Conservation (phyloP, 495 filamentous ascomycete genomes). For the Penicillium parvum region DNA sequence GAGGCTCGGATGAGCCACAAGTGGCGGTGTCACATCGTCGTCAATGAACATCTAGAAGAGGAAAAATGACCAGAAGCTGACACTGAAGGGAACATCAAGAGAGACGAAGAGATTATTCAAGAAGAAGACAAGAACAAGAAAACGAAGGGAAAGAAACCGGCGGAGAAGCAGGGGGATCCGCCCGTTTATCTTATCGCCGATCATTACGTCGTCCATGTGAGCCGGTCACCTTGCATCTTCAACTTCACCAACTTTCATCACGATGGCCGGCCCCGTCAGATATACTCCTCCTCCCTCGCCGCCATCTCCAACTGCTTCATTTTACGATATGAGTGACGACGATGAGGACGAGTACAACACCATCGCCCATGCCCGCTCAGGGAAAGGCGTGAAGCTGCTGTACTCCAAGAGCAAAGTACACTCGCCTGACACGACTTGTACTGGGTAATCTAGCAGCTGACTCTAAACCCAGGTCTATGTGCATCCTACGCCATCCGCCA, state of each 20-base stretch:
- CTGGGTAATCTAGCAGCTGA: neutral
- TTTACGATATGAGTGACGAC: constrained; percentile 95
- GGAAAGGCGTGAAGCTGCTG: constrained; percentile 88
- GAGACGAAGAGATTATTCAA: neutral
- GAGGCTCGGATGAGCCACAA: neutral
- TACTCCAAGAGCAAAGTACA: constrained; percentile 93
- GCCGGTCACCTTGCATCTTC: constrained; percentile 2
- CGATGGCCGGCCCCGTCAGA: constrained; percentile 32
- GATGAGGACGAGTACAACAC: constrained; percentile 95
- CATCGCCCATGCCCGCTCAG: constrained; percentile 75
- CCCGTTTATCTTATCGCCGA: constrained; percentile 16
- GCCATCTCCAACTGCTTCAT: constrained; percentile 79
- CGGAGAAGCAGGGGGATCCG: constrained; percentile 8
- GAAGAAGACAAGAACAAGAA: too few species aligned
- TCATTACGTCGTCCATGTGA: constrained; percentile 18
- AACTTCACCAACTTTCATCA: constrained; percentile 6
- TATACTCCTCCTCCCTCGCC: constrained; percentile 47
- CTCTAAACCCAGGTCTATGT: constrained; percentile 70
- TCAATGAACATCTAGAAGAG: neutral
- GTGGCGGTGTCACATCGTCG: too few species aligned
- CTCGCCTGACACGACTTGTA: neutral
- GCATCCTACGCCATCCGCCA: constrained; percentile 89
- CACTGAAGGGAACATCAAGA: neutral
- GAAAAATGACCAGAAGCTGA: neutral
- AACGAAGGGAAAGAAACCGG: neutral